Percentiles rank a stretch among this genome's conserved stretches.
phyloP scores from a whole-genome alignment of 371 early-diverging fungal species.

The Umbelopsis sp. region DNA sequence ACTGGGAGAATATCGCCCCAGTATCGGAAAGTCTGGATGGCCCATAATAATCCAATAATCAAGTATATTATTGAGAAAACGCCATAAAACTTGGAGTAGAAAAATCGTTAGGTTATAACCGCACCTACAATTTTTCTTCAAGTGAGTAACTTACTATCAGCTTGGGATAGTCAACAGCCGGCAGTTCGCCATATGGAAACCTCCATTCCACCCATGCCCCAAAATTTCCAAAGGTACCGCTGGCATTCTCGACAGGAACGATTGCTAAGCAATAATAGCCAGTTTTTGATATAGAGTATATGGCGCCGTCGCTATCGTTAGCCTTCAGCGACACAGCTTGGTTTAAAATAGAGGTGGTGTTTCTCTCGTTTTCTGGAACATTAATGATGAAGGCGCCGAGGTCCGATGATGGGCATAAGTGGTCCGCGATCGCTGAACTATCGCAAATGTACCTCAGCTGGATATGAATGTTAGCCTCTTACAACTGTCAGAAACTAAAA shows the following conservation, averaged over 20 bases:
- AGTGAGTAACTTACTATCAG: conserved; percentile 55
- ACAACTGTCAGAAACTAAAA: not conserved
- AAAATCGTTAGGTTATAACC: not conserved
- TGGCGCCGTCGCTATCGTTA: conserved; percentile 32
- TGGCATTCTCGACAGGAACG: conserved; percentile 27
- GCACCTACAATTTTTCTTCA: not conserved
- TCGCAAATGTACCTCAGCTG: conserved; percentile 59
- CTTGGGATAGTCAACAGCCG: conserved; percentile 87
- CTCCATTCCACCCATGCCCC: conserved; percentile 68
- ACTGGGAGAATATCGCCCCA: conserved; percentile 90
- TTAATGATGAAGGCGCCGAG: conserved; percentile 48
- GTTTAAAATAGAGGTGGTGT: conserved; percentile 46
- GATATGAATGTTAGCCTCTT: not conserved
- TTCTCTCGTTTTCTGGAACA: conserved; percentile 30
- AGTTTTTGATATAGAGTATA: conserved; percentile 62
- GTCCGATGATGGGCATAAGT: conserved; percentile 48
- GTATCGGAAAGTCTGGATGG: conserved; percentile 70
- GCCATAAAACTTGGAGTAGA: conserved; percentile 61
- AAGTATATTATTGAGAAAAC: conserved; percentile 73
- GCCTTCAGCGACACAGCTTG: conserved; percentile 26
- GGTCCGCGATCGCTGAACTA: conserved; percentile 38
- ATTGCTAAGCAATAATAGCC: conserved; percentile 78
- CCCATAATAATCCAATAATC: conserved; percentile 77
- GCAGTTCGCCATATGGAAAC: conserved; percentile 84
- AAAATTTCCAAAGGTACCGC: conserved; percentile 38